Percentiles rank a stretch among this genome's conserved stretches.
Evolutionary conservation across 768 basidiomycete species (phyloP).

Genomic region (Boletus eberwhitei): DNA sequence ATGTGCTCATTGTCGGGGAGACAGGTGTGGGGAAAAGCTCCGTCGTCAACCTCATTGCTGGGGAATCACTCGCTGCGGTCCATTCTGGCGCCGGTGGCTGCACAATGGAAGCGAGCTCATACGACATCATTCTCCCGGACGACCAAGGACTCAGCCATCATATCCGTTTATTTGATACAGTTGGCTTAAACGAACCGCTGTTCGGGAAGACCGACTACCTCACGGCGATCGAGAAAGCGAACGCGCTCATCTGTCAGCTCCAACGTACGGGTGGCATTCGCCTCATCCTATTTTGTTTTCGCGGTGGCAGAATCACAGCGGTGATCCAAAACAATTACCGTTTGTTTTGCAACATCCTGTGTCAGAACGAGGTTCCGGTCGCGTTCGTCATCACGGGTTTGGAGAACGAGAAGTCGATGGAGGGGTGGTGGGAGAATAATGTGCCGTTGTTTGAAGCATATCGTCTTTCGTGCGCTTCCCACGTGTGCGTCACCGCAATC

Average conservation of each 20-base stretch:
- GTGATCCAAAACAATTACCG: conserved; percentile 31
- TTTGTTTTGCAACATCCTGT: conserved; percentile 29
- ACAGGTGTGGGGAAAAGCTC: conserved; percentile 39
- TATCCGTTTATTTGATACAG: conserved; percentile 34
- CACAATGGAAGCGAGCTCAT: conserved; percentile 32
- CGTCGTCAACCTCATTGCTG: conserved; percentile 38
- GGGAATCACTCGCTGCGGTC: conserved; percentile 22
- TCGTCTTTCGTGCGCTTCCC: conserved; percentile 25
- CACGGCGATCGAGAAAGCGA: conserved; percentile 30
- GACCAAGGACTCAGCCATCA: conserved; percentile 14
- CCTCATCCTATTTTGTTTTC: conserved; percentile 35
- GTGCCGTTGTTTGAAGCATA: conserved; percentile 27
- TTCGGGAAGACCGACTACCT: conserved; percentile 23
- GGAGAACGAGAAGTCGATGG: conserved; percentile 33
- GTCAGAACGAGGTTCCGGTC: conserved; percentile 30
- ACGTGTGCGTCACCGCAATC: conserved; percentile 40
- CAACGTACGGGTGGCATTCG: conserved; percentile 29
- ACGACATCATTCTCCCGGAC: conserved; percentile 24
- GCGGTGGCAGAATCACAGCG: conserved; percentile 30
- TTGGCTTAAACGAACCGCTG: conserved; percentile 30
- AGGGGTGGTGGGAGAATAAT: conserved; percentile 35
- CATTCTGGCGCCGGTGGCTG: conserved; percentile 34
- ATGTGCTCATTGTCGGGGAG: conserved; percentile 36
- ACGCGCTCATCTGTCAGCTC: conserved; percentile 35
- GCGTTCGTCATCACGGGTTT: conserved; percentile 32